A percentile compares a stretch with the other conserved stretches of the same genome.
Conservation (phyloP, 179 eudicot species). For the Spinacia oleracea region DNA sequence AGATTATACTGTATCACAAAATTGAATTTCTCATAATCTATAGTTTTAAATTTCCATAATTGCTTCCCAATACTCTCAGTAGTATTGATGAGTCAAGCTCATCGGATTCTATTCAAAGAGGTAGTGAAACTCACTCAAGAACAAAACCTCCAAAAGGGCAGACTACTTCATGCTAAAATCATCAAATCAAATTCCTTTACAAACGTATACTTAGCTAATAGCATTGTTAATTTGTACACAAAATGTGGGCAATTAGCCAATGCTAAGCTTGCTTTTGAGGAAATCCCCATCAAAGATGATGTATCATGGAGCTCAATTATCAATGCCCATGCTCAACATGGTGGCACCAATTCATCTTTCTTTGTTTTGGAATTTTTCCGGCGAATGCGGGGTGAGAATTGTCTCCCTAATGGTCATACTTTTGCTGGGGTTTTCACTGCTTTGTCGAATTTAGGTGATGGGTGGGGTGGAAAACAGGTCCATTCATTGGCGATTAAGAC, state of each 20-base stretch:
- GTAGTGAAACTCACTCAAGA: slow-evolving; percentile 44
- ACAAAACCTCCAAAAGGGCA: slow-evolving; percentile 41
- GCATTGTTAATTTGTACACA: slow-evolving; percentile 52
- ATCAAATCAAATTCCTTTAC: slow-evolving; percentile 42
- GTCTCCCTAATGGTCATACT: slow-evolving; percentile 47
- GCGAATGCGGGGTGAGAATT: slow-evolving; percentile 37
- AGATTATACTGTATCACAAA: neutral
- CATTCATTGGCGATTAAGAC: slow-evolving; percentile 53
- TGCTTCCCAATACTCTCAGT: neutral
- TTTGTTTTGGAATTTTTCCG: slow-evolving; percentile 41
- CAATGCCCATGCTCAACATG: slow-evolving; percentile 41
- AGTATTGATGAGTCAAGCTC: slow-evolving; percentile 36
- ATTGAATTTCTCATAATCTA: neutral
- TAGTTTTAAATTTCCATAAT: neutral
- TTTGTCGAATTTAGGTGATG: slow-evolving; percentile 32
- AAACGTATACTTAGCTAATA: slow-evolving; percentile 48
- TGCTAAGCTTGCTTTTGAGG: slow-evolving; percentile 41
- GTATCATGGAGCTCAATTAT: slow-evolving; percentile 60
- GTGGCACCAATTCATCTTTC: slow-evolving; percentile 19
- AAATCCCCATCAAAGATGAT: slow-evolving; percentile 38
- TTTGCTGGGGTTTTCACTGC: slow-evolving; percentile 52
- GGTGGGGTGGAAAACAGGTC: slow-evolving; percentile 39
- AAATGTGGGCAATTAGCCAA: slow-evolving; percentile 46
- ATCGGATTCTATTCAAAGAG: slow-evolving; percentile 43
- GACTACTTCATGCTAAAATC: slow-evolving; percentile 55